phyloP scores from a whole-genome alignment of 331 rosid genomes.

The Cydonia oblonga region DNA sequence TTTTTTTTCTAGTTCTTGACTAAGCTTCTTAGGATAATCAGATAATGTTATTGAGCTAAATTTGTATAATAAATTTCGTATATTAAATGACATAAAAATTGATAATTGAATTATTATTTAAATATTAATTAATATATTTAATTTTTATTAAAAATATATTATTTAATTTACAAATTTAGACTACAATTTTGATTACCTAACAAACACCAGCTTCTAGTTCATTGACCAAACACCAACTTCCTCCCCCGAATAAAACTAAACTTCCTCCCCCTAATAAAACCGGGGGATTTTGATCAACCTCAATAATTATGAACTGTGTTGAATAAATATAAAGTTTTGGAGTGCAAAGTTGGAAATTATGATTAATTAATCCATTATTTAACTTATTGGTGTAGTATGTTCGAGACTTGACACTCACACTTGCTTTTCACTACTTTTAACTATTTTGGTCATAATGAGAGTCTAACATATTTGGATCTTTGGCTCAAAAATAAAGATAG shows the following conservation, averaged over 20 bases:
- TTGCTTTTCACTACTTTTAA: not conserved
- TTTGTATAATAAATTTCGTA: no score
- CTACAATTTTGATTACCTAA: no score
- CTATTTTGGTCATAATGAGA: not conserved
- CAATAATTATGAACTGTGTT: not conserved
- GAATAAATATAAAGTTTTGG: not conserved
- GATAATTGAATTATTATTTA: no score
- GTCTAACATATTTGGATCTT: not conserved
- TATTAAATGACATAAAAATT: accelerated
- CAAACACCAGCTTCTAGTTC: not conserved
- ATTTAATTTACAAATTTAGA: no score
- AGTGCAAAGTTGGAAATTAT: constrained; percentile 1
- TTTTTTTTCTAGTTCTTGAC: no score
- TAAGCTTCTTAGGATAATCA: no score
- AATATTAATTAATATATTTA: no score
- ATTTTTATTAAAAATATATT: accelerated
- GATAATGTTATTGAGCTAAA: no score
- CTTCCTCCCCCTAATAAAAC: not conserved
- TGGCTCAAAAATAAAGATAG: not conserved
- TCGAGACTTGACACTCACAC: not conserved
- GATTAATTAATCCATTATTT: not conserved
- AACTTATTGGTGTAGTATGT: not conserved
- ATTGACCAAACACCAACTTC: not conserved
- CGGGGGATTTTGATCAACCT: not conserved
- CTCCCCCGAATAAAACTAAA: not conserved